Base-by-base conservation (phyloP, 495 filamentous ascomycete species). In the Penicillium tannophilum region DNA sequence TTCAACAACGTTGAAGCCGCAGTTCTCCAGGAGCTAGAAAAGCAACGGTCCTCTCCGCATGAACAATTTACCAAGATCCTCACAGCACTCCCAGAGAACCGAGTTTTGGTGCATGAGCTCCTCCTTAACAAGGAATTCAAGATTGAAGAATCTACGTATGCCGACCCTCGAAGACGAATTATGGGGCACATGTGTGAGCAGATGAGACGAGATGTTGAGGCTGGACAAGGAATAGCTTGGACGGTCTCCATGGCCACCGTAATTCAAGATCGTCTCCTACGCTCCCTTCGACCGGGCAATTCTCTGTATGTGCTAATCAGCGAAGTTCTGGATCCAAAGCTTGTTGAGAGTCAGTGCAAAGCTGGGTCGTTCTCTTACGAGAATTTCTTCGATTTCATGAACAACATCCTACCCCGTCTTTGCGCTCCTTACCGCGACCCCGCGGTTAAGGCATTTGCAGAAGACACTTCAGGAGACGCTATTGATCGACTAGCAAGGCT, bases 371-470 rank as follows among this genome's bases (percentile, higher is more conserved):
- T 98, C 70, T 97, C 95, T 0, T 97, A 97, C 69, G 88, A 93
- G 62, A 87, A 84, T 19, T 97, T 98, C 76, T 98, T 98, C 76
- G 79, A 86, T 3, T 93, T 93, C 60, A 96, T 98, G 85, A 86
- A 87, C 31, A 82, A 81, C 36, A 86, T 98, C 41, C 79, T 98
- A n/a, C 95, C 95, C 16, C 90, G 90, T 64, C 88, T 98, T 19
- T 98, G 94, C 70, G 93, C 94, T 4, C 94, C 95, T 3, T 88
- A 92, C 56, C 84, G 94, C 2, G 94, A 98, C 61, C 86, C 84
- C 10, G 87, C 91, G 65, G 90, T 97, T 45, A 90, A 92, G 65
- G 85, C 80, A 2, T 82, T 98, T 20, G 77, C 88, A 3, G 86
- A 91, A 20, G 86, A 91, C 64, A 87, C 77, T 23, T 84, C 88